Base-by-base conservation (phyloP, 495 filamentous ascomycete species). In the Cryomyces minteri region DNA sequence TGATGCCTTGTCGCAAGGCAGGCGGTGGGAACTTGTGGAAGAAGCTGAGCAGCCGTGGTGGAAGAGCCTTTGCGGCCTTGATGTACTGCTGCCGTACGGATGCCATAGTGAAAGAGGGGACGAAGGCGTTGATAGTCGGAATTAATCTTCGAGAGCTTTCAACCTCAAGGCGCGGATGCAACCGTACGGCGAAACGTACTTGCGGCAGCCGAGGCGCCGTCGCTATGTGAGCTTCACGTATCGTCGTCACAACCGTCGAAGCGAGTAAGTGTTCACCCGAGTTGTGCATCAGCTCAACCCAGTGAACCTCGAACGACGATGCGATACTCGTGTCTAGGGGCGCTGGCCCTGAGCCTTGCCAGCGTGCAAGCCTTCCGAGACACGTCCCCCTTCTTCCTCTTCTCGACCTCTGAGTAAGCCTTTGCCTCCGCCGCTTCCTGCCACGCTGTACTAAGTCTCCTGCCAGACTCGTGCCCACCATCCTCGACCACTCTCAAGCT, bases 21-120 rank as follows among this genome's bases (percentile, higher is more conserved):
- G 58, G 58, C 30, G 88, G 87, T 28, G 88, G 90, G 56, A 86
- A 94, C 48, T 80, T 77, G 33, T 80, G 77, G 62, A 98, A 84
- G 73, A 98, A 94, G 49, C 77, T 77, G 47, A 73, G 73, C n/a
- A 98, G 72, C 12, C 79, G 77, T 14, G 69, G 62, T 11, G 86
- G 90, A 12, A 88, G 71, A 33, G 70, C 60, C 55, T 72, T 67
- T 30, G 79, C 82, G 69, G 46, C 68, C 60, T 48, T 82, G 61
- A 54, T 70, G 73, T 38, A 38, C 9, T 38, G 1, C 34, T 38
- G 34, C 34, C 34, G 34, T 38, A 25, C 18, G 18, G 18, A 25
- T 25, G 18, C 18, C 18, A 25, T 25, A 1, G 18, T 25, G 18
- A 25, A 25, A 2, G 18, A 25, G 18, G 2, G 2, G 18, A 25